A percentile compares a stretch with the other conserved stretches of the same genome.
Conservation (phyloP, 1,139 yeast genomes). For the Blastobotrys niveus region DNA sequence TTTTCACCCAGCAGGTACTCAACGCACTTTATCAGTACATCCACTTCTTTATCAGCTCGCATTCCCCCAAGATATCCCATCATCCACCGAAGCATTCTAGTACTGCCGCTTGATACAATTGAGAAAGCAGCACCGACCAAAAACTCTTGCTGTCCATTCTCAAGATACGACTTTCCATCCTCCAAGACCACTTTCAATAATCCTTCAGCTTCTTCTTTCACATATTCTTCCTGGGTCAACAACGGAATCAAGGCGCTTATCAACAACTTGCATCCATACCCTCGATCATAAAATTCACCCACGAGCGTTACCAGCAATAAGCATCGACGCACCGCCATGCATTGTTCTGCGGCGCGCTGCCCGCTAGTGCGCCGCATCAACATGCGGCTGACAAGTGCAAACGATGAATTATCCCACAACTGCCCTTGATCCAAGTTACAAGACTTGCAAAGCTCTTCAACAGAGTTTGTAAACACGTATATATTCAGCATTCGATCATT, state of each 20-base stretch:
- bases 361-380: too few relatives aligned
- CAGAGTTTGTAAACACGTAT: not conserved
- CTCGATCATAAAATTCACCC: slow-evolving; percentile 1
- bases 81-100: not conserved
- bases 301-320: slow-evolving; percentile 10
- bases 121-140: not conserved
- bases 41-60: not conserved
- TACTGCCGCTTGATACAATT: not conserved
- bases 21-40: slow-evolving; percentile 7
- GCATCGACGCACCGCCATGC: slow-evolving; percentile 12
- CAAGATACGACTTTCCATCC: slow-evolving; percentile 2
- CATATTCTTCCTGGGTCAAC: slow-evolving; percentile 5
- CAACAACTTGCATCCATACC: slow-evolving; percentile 17
- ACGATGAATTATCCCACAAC: slow-evolving; percentile 1
- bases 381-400: too few relatives aligned
- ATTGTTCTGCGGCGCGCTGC: too few relatives aligned
- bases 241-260: slow-evolving; percentile 15
- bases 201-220: slow-evolving; percentile 9
- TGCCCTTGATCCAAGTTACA: not conserved
- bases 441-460: not conserved
- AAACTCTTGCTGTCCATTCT: not conserved
- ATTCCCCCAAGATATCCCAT: not conserved
- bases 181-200: slow-evolving; percentile 11
- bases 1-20: slow-evolving; percentile 2
- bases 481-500: slow-evolving; percentile 1